Evolutionary conservation across 192 early-diverging fungal species (phyloP), one percentile per base, ranked within the genome.

Genomic region (Cladochytrium replicatum): DNA sequence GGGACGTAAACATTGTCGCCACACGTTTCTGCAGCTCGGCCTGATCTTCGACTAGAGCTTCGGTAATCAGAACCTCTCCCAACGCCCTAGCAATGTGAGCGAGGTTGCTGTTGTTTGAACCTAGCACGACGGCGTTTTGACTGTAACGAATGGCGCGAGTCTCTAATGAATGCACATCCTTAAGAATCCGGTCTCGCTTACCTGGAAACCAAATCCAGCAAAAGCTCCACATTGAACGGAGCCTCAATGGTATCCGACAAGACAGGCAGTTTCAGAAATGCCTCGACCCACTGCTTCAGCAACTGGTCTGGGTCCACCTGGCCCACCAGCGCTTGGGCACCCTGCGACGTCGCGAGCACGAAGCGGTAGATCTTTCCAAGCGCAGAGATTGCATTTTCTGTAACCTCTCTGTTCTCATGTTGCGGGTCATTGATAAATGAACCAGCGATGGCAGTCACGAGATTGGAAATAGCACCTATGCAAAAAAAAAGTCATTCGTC

Each of bases 361-460:
- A 44, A 45, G 25, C 52, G 42, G 41, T 42, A 62, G 41, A 94
- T 86, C 72, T 96, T 97, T 47, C 85, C 85, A 32, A 97, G 58
- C 2, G 94, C 90, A 15, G 89, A 74, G 13, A 95, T 72, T 11
- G 83, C 83, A 54, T 97, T 99, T 66, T 99, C 96, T 0, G 89
- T 93, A 4, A 87, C 90, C 58, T 81, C 78, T 6, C 92, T 56
- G 48, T 87, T 90, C 24, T 86, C 89, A 4, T 75, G 61, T 19
- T 63, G 61, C n/a, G n/a, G n/a, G n/a, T n/a, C n/a, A n/a, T n/a
- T n/a, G 13, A n/a, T n/a, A n/a, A n/a, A n/a, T n/a, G 75, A 58
- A 3, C 60, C 64, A 46, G 80, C 72, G 52, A 92, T 75, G 19
- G 78, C n/a, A 37, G 71, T 76, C 48, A 95, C 78, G 38, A 97